Evolutionary conservation across 768 basidiomycete genomes (phyloP).

Genomic region (Podaxis sp.): DNA sequence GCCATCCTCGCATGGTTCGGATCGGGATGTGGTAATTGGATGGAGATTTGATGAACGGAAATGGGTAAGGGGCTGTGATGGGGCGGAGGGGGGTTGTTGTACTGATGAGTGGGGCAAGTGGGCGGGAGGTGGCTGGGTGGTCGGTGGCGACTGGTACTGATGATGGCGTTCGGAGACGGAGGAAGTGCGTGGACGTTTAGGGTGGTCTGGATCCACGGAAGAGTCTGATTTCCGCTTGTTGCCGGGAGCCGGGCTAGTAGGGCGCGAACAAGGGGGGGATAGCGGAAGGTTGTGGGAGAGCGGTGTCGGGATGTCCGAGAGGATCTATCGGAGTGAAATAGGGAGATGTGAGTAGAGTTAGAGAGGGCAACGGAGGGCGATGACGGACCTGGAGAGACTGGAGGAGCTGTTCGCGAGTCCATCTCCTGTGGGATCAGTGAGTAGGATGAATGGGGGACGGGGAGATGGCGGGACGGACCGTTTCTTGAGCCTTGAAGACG

Average conservation of each 20-base stretch:
- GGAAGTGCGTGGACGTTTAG: constrained; percentile 45
- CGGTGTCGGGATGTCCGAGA: constrained; percentile 36
- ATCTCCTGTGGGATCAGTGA: constrained; percentile 37
- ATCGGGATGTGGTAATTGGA: constrained; percentile 26
- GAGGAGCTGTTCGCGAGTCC: constrained; percentile 49
- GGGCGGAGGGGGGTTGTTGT: constrained; percentile 23
- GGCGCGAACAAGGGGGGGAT: constrained; percentile 50
- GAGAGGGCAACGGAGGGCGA: neutral
- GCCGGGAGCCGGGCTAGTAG: constrained; percentile 43
- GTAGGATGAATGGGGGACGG: constrained; percentile 18
- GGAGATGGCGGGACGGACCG: constrained; percentile 27
- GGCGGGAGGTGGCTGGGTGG: constrained; percentile 22
- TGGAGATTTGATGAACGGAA: constrained; percentile 20
- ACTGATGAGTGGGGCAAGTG: constrained; percentile 24
- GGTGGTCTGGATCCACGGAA: constrained; percentile 35
- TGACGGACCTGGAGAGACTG: constrained; percentile 42
- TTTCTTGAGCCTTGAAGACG: constrained; percentile 26
- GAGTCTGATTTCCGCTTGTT: constrained; percentile 48
- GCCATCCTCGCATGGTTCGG: constrained; percentile 53
- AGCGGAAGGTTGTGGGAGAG: constrained; percentile 47
- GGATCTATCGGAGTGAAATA: constrained; percentile 31
- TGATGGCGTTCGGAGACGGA: constrained; percentile 26
- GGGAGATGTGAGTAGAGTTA: constrained; percentile 7
- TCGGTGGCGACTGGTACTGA: constrained; percentile 24
- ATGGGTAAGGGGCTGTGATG: constrained; percentile 21